Base-by-base conservation (phyloP, 2,329 filamentous ascomycete species). In the Thermothelomyces thermophilus region DNA sequence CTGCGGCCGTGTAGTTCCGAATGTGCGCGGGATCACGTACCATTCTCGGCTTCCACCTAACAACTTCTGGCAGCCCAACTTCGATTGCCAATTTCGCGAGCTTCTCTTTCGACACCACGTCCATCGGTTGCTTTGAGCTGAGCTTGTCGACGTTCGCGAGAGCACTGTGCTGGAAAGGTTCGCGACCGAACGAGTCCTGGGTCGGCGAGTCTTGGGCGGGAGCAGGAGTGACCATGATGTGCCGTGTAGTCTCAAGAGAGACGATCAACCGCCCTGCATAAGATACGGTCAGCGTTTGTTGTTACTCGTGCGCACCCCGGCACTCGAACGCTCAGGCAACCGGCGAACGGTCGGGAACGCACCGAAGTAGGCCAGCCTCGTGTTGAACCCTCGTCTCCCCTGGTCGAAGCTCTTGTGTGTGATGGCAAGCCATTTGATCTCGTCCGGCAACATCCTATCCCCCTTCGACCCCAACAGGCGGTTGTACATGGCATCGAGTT, bases 391-490 rank as follows among this genome's bases (percentile, higher is more conserved):
- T 74, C 90, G 84, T 63, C 89, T 77, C 46, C 90, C 93, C 64
- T 97, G 90, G 66, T 98, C 91, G 64, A 95, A 97, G 70, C 90
- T 96, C 79, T 97, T 97, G 69, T 97, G 93, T 58, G 93, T 98
- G 49, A 98, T 81, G 26, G 90, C 90, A 63, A 97, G 73, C 93
- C 93, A 98, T 72, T 96, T 97, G 55, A 93, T 76, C 71, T 98
- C 91, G 14, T 96, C 90, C 2, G 86, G 83, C 51, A 98, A 74
- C 66, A 93, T 67, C 60, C 77, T 79, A 58, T 86, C 80, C 50
- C 87, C 87, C 40, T 78, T 82, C 41, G 73, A 74, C 5, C 90
- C 91, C 48, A 97, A 71, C 59, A 97, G 78, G 46, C 75, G 75
- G 58, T 79, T 75, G 68, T 96, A 95, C 67, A 89, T 86, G 42